Base-by-base conservation (phyloP, 1,284 basidiomycete species). In the Phaffia rhodozyma region DNA sequence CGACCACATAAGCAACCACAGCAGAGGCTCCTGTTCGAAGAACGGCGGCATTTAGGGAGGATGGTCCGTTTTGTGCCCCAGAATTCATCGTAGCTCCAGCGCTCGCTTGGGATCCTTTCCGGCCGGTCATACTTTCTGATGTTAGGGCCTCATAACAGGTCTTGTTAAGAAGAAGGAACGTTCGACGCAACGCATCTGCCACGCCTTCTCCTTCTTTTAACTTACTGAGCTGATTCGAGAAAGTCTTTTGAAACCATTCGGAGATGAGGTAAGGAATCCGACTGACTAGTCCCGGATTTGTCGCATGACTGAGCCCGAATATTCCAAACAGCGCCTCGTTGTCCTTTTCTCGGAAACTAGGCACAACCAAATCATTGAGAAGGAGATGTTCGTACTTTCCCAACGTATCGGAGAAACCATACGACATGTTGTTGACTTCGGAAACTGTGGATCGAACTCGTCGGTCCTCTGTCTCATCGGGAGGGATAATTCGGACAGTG, bases 381-480 rank as follows among this genome's bases (percentile, higher is more conserved):
- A 84, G 87, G 51, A 97, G 81, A 60, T 84, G 82, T 59, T 89
- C 86, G 60, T 73, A 70, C 65, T 79, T 79, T 43, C 92, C 91
- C 48, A 98, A 79, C n/a, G 89, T 89, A 73, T 98, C 94, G 0
- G 94, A 89, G 66, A 99, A 96, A 13, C 94, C 96, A 71, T 98
- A 98, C 21, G 87, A 86, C 90, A 98, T 91, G 65, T 84, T 84
- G 76, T 90, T 90, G 67, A 97, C 86, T 61, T 90, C 88, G 2
- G 90, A 91, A 55, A 86, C 81, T 6, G 93, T 94, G 0, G 92
- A 96, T 55, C 96, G 86, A 5, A 98, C 86, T 9, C 96, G 87
- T 34, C 91, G 85, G 63, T 93, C 87, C 65, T 93, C 90, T 66
- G 80, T 86, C 74, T 97, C 93, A 74, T 97, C 94, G 0, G 92